Evolutionary conservation across 164 flowering plant genomes (phyloP).

Genomic region (Litsea cubeba): DNA sequence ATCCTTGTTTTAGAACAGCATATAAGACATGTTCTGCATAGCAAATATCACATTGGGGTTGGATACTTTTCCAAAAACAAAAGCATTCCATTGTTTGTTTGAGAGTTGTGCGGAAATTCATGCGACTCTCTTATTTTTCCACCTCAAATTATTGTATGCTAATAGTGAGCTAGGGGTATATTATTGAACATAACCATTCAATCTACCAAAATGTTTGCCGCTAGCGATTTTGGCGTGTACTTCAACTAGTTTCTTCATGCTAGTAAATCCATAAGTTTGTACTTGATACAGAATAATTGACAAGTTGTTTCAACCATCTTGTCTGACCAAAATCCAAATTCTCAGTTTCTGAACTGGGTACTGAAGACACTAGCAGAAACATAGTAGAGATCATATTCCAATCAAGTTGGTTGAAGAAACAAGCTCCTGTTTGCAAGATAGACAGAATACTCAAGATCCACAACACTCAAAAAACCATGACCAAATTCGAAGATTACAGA

Average conservation of each 20-base stretch:
- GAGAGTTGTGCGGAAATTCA: too few species aligned
- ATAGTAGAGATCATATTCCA: slow-evolving; percentile 97
- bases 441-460: slow-evolving; percentile 89
- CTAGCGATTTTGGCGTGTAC: not conserved
- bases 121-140: too few species aligned
- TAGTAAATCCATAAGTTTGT: not conserved
- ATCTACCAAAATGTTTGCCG: not conserved
- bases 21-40: too few species aligned
- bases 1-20: too few species aligned
- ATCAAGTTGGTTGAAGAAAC: slow-evolving; percentile 88
- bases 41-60: too few species aligned
- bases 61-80: too few species aligned
- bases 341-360: slow-evolving; percentile 79
- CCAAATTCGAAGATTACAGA: slow-evolving; percentile 76
- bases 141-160: too few species aligned
- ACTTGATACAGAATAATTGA: not conserved
- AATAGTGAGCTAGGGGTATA: too few species aligned
- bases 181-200: not conserved
- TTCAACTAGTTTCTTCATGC: not conserved
- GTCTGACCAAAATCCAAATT: not conserved
- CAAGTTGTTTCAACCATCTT: slow-evolving; percentile 6
- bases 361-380: slow-evolving; percentile 85
- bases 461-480: slow-evolving; percentile 68
- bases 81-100: too few species aligned
- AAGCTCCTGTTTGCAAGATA: slow-evolving; percentile 68